Evolutionary conservation across 441 rosid genomes (phyloP).

Genomic region (Metrosideros polymorpha): DNA sequence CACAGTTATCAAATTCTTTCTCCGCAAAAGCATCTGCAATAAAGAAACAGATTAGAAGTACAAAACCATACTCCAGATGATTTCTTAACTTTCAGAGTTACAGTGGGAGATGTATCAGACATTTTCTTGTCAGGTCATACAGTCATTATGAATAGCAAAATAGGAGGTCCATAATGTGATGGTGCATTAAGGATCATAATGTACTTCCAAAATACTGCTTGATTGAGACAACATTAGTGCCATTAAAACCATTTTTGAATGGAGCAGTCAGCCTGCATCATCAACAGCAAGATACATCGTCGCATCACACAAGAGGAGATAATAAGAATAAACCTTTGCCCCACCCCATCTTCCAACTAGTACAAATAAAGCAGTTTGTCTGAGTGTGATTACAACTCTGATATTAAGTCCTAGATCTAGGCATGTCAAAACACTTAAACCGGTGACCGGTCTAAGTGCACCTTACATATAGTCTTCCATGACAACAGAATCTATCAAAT

Average conservation of each 20-base stretch:
- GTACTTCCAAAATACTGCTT: neutral
- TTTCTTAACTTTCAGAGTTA: neutral
- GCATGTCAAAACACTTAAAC: neutral
- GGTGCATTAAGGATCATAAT: neutral
- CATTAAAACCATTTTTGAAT: neutral
- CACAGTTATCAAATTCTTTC: slow-evolving; percentile 16
- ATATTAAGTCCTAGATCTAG: neutral
- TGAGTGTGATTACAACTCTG: neutral
- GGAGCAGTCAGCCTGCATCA: neutral
- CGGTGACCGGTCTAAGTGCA: neutral
- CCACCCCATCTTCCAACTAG: neutral
- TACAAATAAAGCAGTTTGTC: neutral
- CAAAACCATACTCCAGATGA: neutral
- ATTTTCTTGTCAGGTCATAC: neutral
- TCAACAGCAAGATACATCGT: neutral
- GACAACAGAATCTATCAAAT: neutral
- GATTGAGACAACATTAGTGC: neutral
- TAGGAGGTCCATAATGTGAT: neutral
- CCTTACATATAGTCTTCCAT: neutral
- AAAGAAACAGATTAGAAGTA: neutral
- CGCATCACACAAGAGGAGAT: neutral
- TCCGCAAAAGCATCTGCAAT: slow-evolving; percentile 45
- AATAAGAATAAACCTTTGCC: neutral
- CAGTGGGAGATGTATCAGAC: neutral
- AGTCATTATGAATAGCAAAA: neutral